Evolutionary conservation across 2,329 filamentous ascomycete species (phyloP).

Genomic region (Diaporthe aspalathi): DNA sequence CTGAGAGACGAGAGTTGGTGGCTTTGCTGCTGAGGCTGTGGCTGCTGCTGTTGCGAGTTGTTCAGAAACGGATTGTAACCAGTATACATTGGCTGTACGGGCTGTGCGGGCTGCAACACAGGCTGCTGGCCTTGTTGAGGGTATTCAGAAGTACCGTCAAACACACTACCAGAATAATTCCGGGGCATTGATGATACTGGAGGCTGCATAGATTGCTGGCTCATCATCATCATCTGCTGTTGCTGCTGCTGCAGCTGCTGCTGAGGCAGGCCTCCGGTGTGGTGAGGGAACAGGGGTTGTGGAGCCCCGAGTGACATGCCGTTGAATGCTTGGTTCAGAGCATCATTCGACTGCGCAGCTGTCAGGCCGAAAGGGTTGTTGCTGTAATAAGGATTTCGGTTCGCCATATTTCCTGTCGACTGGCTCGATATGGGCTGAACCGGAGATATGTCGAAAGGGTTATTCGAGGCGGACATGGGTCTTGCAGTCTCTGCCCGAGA

Average conservation of each 20-base stretch:
- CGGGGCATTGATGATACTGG: constrained; percentile 56
- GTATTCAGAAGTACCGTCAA: constrained; percentile 58
- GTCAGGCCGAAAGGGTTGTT: constrained; percentile 75
- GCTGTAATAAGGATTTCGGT: constrained; percentile 67
- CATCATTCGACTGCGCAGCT: constrained; percentile 53
- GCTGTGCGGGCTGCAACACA: constrained; percentile 44
- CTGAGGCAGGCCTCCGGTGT: constrained; percentile 72
- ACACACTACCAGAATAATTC: constrained; percentile 52
- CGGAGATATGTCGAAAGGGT: constrained; percentile 74
- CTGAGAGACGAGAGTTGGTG: constrained; percentile 55
- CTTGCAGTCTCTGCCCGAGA: constrained; percentile 38
- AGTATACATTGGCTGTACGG: constrained; percentile 53
- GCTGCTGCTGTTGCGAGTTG: constrained; percentile 49
- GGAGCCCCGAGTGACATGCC: constrained; percentile 73
- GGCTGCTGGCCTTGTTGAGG: constrained; percentile 42
- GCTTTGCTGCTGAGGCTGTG: constrained; percentile 45
- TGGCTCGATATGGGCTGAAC: constrained; percentile 72
- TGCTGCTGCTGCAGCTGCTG: constrained; percentile 56
- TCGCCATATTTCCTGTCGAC: constrained; percentile 71
- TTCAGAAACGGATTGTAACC: constrained; percentile 66
- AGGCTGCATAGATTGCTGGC: constrained; percentile 58
- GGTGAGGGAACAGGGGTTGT: constrained; percentile 76
- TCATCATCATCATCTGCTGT: constrained; percentile 55
- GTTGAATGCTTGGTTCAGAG: constrained; percentile 78
- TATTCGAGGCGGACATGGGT: constrained; percentile 59